Conservation (phyloP, 495 filamentous ascomycete species). For the Arthonia radiata region DNA sequence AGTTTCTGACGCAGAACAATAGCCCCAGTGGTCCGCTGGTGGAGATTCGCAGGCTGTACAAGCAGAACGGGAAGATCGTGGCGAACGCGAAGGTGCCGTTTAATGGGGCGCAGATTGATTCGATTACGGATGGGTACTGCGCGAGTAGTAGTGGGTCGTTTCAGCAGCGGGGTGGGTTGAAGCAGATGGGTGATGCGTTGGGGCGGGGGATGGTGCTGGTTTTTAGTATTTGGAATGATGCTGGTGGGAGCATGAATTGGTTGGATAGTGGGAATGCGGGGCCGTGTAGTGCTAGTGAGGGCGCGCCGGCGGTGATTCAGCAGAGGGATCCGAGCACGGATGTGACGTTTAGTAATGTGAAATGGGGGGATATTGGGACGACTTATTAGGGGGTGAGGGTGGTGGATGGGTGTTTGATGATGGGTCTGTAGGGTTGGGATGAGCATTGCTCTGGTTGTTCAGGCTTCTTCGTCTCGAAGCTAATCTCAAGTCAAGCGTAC, state of each 20-base stretch:
- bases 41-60: slow-evolving; percentile 48
- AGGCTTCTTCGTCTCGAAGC: too few species aligned
- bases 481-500: too few species aligned
- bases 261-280: slow-evolving; percentile 24
- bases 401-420: too few species aligned
- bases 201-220: slow-evolving; percentile 38
- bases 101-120: slow-evolving; percentile 3
- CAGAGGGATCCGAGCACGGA: slow-evolving; percentile 23
- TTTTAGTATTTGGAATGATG: slow-evolving; percentile 38
- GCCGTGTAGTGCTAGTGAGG: slow-evolving; percentile 34
- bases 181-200: too few species aligned
- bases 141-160: slow-evolving; percentile 4
- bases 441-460: too few species aligned
- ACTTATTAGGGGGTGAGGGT: too few species aligned
- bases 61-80: slow-evolving; percentile 40
- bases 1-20: slow-evolving; percentile 35
- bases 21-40: slow-evolving; percentile 27
- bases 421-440: too few species aligned
- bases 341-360: slow-evolving; percentile 45
- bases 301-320: slow-evolving; percentile 35
- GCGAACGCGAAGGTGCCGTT: slow-evolving; percentile 8
- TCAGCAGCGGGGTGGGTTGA: too few species aligned
- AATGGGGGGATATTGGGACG: slow-evolving; percentile 38
- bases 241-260: slow-evolving; percentile 35
- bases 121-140: slow-evolving; percentile 9